A percentile compares a stretch with the other conserved stretches of the same genome.
phyloP scores from a whole-genome alignment of 139 green algal species.

The Coccomyxa sp. region DNA sequence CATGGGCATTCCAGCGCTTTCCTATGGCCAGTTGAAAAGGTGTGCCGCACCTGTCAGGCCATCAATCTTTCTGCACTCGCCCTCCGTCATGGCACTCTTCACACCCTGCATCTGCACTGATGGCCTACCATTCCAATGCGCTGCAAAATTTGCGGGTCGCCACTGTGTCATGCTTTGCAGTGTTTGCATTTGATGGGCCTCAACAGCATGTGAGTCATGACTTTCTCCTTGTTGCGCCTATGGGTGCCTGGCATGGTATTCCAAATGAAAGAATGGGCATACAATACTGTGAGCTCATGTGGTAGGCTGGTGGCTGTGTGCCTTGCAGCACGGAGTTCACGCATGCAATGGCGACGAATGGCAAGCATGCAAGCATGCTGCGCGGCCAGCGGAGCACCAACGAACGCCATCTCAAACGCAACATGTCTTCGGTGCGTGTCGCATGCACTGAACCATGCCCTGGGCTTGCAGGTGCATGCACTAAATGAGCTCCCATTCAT shows the following conservation, averaged over 20 bases:
- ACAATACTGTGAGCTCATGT: no score
- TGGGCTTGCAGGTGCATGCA: background rate
- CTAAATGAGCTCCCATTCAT: background rate
- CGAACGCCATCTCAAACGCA: constrained; percentile 27
- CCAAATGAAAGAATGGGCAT: no score
- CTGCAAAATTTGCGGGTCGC: no score
- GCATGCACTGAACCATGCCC: background rate
- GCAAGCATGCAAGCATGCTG: background rate
- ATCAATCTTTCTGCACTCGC: background rate
- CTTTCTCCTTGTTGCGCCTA: no score
- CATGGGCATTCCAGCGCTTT: constrained; percentile 29
- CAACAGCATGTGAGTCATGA: no score
- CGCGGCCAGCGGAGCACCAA: background rate
- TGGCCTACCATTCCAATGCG: no score
- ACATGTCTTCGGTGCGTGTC: constrained; percentile 5
- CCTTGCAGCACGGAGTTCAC: constrained; percentile 14
- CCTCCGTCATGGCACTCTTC: background rate
- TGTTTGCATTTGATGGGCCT: no score
- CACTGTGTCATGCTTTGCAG: no score
- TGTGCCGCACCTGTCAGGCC: background rate
- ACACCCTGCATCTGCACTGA: no score
- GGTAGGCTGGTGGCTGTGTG: no score
- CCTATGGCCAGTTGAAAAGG: constrained; percentile 25
- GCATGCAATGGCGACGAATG: background rate
- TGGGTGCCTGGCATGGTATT: no score